Evolutionary conservation across 768 basidiomycete genomes (phyloP).

Genomic region (Kwoniella mangroviensis): DNA sequence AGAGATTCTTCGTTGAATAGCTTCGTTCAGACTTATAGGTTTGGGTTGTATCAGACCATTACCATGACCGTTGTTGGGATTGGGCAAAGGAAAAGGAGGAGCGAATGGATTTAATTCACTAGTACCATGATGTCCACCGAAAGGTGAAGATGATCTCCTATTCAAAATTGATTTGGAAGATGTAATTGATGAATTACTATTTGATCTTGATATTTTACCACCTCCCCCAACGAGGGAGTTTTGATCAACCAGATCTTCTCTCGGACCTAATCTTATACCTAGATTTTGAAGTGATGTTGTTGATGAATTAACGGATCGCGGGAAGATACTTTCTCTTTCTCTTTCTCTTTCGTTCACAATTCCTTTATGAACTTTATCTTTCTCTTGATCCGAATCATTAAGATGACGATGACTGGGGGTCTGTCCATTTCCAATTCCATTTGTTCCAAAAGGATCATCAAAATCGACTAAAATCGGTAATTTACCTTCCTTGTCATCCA

Average conservation of each 20-base stretch:
- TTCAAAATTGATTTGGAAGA: background rate
- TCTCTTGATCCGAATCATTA: too few species aligned
- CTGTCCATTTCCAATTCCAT: too few species aligned
- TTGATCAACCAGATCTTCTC: slow-evolving; percentile 4
- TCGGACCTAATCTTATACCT: slow-evolving; percentile 12
- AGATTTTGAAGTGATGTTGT: slow-evolving; percentile 6
- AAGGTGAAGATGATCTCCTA: slow-evolving; percentile 10
- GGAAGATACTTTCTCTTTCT: slow-evolving; percentile 1
- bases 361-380: too few species aligned
- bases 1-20: background rate
- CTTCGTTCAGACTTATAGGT: background rate
- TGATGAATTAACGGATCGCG: slow-evolving; percentile 2
- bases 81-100: slow-evolving; percentile 36
- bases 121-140: background rate
- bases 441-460: slow-evolving; percentile 4
- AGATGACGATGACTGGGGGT: too few species aligned
- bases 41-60: background rate
- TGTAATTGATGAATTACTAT: slow-evolving; percentile 13
- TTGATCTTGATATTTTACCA: slow-evolving; percentile 5
- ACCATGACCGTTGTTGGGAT: background rate
- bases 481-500: background rate
- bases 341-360: too few species aligned
- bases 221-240: too few species aligned
- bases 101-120: slow-evolving; percentile 38
- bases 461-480: slow-evolving; percentile 20